A percentile compares a stretch with the other conserved stretches of the same genome.
Conservation (phyloP, 2,329 filamentous ascomycete genomes). For the Claviceps paspali region DNA sequence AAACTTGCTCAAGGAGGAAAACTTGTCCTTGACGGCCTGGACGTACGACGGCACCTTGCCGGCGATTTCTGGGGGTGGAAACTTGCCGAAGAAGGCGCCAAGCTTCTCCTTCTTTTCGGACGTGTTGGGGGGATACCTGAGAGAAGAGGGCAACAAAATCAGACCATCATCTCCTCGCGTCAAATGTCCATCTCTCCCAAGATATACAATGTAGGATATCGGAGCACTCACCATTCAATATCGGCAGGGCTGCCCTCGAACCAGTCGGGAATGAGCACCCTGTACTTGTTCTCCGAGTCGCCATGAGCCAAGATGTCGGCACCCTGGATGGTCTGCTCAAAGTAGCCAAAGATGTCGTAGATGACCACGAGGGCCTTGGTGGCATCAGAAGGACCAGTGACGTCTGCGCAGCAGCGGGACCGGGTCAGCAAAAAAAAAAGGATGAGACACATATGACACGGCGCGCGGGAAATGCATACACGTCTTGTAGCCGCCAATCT, state of each 20-base stretch:
- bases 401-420: constrained; percentile 19
- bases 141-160: too few relatives aligned
- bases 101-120: constrained; percentile 47
- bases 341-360: constrained; percentile 58
- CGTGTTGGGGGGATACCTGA: constrained; percentile 48
- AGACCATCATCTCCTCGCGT: too few relatives aligned
- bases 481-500: constrained; percentile 39
- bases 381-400: constrained; percentile 30
- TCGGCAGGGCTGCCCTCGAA: constrained; percentile 58
- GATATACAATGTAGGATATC: background rate
- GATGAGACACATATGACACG: constrained; percentile 4
- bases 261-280: constrained; percentile 84
- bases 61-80: constrained; percentile 31
- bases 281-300: constrained; percentile 50
- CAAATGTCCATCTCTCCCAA: too few relatives aligned
- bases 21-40: constrained; percentile 34
- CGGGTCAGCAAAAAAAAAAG: background rate
- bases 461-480: too few relatives aligned
- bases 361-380: constrained; percentile 46
- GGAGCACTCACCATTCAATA: constrained; percentile 29
- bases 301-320: constrained; percentile 48
- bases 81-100: constrained; percentile 39
- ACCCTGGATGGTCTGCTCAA: constrained; percentile 53
- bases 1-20: constrained; percentile 41
- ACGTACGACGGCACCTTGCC: constrained; percentile 38